Base-by-base conservation (phyloP, 1,284 basidiomycete genomes). In the Ustilago esculenta region DNA sequence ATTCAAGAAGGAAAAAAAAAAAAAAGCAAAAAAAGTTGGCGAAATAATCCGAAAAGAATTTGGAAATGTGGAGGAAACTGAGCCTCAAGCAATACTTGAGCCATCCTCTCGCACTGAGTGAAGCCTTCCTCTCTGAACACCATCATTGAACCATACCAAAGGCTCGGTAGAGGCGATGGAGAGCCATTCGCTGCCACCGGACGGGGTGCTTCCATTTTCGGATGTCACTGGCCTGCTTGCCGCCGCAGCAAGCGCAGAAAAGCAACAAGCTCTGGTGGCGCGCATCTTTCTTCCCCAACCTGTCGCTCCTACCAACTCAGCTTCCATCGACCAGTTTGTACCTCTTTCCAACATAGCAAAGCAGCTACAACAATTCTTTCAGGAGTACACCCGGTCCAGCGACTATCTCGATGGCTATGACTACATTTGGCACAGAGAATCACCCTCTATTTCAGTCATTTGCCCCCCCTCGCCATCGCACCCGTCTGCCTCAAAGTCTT, bases 381-480 rank as follows among this genome's bases (percentile, higher is more conserved):
- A 37, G 4, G 24, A 40, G 2, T 44, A 44, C 20, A 39, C 65
- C 15, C 27, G 11, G 17, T 25, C 30, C 9, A 42, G 43, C n/a
- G 37, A 43, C 17, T 32, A 48, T 25, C 44, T 67, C 4, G 57
- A 37, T 17, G 46, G 57, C 7, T 33, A 53, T 20, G 45, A 42
- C 33, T 81, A 81, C 51, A 71, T 82, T 23, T 82, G 80, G 80
- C 75, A 81, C 25, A 49, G 75, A 24, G 80, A 82, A 32, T 36
- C 58, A 4, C 80, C 79, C 12, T 45, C 56, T 1, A 45, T 80
- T 27, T 58, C 53, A 4, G 48, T 71, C 14, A 57, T 52, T 5
- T 41, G 20, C 11, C 50, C 63, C 12, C 33, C 56, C 17, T 46
- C 56, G 18, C 37, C 55, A 12, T 43, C 39, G 3, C 43, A 34